phyloP scores from a whole-genome alignment of 805 yeast species.

The Cyberlindnera mississippiensis region DNA sequence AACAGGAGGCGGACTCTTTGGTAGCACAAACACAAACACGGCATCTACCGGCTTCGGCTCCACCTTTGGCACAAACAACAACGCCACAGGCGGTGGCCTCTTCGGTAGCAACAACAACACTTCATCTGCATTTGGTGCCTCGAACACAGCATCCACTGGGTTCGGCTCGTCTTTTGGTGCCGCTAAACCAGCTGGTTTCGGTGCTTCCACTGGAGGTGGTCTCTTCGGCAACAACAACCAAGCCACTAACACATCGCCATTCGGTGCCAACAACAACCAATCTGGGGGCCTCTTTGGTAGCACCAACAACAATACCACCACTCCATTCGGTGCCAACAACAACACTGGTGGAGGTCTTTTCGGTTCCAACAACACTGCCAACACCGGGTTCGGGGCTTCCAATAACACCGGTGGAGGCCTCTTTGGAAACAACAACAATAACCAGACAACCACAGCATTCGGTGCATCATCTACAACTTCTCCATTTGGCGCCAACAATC shows the following conservation, averaged over 20 bases:
- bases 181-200: constrained; percentile 29
- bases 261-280: constrained; percentile 30
- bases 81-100: constrained; percentile 24
- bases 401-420: constrained; percentile 17
- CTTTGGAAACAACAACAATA: constrained; percentile 6
- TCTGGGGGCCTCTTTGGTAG: constrained; percentile 39
- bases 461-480: constrained; percentile 10
- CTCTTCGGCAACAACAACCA: constrained; percentile 26
- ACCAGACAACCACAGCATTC: constrained; percentile 8
- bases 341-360: constrained; percentile 17
- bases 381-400: constrained; percentile 12
- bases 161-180: constrained; percentile 28
- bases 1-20: constrained; percentile 7
- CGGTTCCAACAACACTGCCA: constrained; percentile 15
- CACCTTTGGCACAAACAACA: constrained; percentile 34
- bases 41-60: constrained; percentile 23
- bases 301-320: constrained; percentile 21
- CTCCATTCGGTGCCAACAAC: constrained; percentile 23
- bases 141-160: constrained; percentile 16
- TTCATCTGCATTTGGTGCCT: neutral
- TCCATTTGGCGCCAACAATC: constrained; percentile 12
- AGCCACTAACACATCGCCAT: constrained; percentile 22
- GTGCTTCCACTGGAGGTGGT: constrained; percentile 23
- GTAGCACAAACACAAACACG: constrained; percentile 12
- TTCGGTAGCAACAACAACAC: constrained; percentile 15